Evolutionary conservation across 176 grass and related monocot genomes (phyloP), one percentile per base, ranked within the genome.

Genomic region (Thinopyrum elongatum): DNA sequence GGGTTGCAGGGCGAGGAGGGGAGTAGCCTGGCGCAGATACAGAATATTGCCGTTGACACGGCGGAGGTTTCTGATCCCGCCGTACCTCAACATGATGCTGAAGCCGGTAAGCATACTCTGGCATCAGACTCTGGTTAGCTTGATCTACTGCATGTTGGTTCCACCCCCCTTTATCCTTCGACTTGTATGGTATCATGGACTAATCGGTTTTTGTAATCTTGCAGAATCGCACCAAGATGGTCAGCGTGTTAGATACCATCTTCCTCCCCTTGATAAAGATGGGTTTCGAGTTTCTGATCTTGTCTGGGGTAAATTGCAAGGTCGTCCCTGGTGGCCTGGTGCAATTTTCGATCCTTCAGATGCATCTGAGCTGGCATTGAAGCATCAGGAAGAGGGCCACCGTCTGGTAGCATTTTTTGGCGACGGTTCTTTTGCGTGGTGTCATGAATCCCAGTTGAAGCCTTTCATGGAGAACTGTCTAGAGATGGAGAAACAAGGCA

Each of bases 291-390:
- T 82, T 72, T 93, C 89, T 86, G 84, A 87, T 95, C 84, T 95
- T 59, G 91, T 95, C 27, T 95, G 94, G 94, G 75, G 61, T 49
- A 91, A 95, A 81, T 38, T 95, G 13, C 83, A 90, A 82, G 84
- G 87, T n/a, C 84, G 86, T 83, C 89, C 89, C 85, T 95, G 94
- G 94, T 95, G 94, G 94, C 94, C 91, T 85, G 94, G 89, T 74
- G 89, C 91, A 74, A 95, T 93, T 57, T 87, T 91, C 19, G 89
- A 95, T 80, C 81, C 89, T 73, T 91, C 91, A 30, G 68, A 91
- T 89, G 94, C 91, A 77, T 95, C 94, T 39, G 87, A 89, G 13
- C 57, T 91, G 59, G 94, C 91, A 68, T 34, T 91, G 76, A 83
- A 86, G 63, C 78, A 92, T 62, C 89, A 86, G 19, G 90, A 87